Evolutionary conservation across 768 basidiomycete genomes (phyloP).

Genomic region (Termitomyces sp.): DNA sequence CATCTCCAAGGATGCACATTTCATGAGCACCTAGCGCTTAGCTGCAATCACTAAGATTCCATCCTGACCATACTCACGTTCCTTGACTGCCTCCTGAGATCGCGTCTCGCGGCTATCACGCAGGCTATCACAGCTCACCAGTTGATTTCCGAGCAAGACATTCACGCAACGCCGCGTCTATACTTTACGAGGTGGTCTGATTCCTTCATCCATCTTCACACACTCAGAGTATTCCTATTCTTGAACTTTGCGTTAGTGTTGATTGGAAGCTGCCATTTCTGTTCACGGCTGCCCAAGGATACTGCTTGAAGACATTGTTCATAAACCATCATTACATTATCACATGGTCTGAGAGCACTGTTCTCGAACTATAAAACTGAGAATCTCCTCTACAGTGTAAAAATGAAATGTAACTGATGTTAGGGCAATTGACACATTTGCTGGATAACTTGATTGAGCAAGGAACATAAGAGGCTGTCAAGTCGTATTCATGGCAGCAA

Average conservation of each 20-base stretch:
- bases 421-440: no score
- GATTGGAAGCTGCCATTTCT: neutral
- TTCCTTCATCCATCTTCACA: constrained; percentile 19
- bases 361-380: no score
- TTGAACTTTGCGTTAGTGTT: neutral
- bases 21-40: constrained; percentile 15
- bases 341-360: no score
- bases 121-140: constrained; percentile 16
- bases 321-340: neutral
- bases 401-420: no score
- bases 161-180: neutral
- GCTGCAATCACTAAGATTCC: neutral
- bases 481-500: neutral
- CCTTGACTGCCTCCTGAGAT: constrained; percentile 18
- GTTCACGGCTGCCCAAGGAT: neutral
- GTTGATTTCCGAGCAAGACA: constrained; percentile 10
- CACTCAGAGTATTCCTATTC: constrained; percentile 19
- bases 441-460: no score
- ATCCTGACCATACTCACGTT: constrained; percentile 2
- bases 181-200: neutral
- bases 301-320: neutral
- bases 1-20: constrained; percentile 13
- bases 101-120: constrained; percentile 16
- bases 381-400: no score
- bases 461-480: no score